These are phyloP conservation scores for Harrya chromipes DNA, from an alignment of 768 basidiomycete genomes.

Conservation along the genomic window DNA sequence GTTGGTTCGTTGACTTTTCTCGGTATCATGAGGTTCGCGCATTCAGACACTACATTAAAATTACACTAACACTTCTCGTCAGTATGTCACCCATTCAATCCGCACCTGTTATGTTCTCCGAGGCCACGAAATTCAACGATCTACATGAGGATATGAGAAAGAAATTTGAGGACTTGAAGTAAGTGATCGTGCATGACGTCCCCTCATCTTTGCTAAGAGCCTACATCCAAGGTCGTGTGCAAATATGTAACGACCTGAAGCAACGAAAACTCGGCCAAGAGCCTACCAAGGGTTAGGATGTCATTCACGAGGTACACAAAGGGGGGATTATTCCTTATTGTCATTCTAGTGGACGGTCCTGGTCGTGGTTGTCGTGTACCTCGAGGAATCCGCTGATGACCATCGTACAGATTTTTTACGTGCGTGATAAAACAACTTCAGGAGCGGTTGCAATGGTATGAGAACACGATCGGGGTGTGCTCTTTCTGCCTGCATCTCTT, in stretches of 20 bases:
- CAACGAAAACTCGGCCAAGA: conserved; percentile 75
- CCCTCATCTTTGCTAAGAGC: conserved; percentile 39
- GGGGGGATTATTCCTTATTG: conserved; percentile 33
- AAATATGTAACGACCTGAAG: conserved; percentile 77
- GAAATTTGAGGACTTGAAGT: conserved; percentile 73
- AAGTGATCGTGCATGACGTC: conserved; percentile 17
- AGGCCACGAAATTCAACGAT: conserved; percentile 78
- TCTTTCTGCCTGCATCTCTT: not conserved
- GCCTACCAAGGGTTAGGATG: conserved; percentile 67
- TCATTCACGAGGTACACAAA: conserved; percentile 64
- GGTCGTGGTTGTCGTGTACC: conserved; percentile 24
- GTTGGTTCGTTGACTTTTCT: not conserved
- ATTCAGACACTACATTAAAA: not conserved
- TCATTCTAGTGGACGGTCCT: not conserved
- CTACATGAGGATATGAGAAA: conserved; percentile 66
- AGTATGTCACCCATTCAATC: conserved; percentile 31
- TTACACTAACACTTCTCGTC: conserved; percentile 1
- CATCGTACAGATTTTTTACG: conserved; percentile 56
- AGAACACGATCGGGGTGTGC: conserved; percentile 71
- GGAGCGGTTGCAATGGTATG: conserved; percentile 73
- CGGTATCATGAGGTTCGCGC: conserved; percentile 28
- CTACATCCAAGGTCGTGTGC: conserved; percentile 72
- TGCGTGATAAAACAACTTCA: conserved; percentile 70
- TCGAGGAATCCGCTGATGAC: not conserved
- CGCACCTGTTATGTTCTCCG: conserved; percentile 34